A percentile compares a stretch with the other conserved stretches of the same genome.
These are phyloP conservation scores for Linderniella brevidens DNA, from an alignment of 257 asterid genomes.

Conservation along the genomic window DNA sequence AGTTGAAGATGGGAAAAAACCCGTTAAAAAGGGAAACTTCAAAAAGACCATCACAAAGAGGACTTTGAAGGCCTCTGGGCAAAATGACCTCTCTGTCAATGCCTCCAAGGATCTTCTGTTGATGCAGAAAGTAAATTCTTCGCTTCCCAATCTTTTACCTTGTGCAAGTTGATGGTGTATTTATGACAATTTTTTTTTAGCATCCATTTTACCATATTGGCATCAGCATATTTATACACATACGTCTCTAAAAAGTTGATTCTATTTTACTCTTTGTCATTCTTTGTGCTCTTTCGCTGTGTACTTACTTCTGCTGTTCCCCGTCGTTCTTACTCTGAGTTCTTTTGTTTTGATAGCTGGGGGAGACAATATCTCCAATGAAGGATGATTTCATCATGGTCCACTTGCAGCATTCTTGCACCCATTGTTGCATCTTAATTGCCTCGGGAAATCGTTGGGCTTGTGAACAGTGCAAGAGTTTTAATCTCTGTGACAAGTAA, in stretches of 20 bases:
- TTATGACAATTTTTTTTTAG: too few species aligned
- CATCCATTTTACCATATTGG: too few species aligned
- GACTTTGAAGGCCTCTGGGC: slow-evolving; percentile 87
- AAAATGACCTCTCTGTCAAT: slow-evolving; percentile 72
- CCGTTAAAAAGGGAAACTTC: slow-evolving; percentile 53
- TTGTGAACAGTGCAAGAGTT: slow-evolving; percentile 74
- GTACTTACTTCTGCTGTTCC: background rate
- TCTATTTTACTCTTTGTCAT: background rate
- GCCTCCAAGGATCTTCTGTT: slow-evolving; percentile 77
- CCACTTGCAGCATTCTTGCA: slow-evolving; percentile 81
- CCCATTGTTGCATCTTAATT: slow-evolving; percentile 79
- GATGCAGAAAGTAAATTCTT: slow-evolving; percentile 72
- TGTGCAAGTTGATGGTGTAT: background rate
- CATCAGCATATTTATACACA: too few species aligned
- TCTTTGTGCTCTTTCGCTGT: slow-evolving; percentile 3
- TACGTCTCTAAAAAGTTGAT: too few species aligned
- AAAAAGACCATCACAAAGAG: slow-evolving; percentile 72
- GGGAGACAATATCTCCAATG: slow-evolving; percentile 91
- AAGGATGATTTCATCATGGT: slow-evolving; percentile 99
- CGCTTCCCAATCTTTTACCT: background rate
- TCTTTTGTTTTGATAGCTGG: slow-evolving; percentile 42
- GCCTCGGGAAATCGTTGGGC: slow-evolving; percentile 79
- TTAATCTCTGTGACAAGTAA: slow-evolving; percentile 82
- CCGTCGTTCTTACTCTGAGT: slow-evolving; percentile 8
- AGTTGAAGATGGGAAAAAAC: slow-evolving; percentile 89